phyloP scores from a whole-genome alignment of 306 rosid genomes.

The Acacia melanoxylon region DNA sequence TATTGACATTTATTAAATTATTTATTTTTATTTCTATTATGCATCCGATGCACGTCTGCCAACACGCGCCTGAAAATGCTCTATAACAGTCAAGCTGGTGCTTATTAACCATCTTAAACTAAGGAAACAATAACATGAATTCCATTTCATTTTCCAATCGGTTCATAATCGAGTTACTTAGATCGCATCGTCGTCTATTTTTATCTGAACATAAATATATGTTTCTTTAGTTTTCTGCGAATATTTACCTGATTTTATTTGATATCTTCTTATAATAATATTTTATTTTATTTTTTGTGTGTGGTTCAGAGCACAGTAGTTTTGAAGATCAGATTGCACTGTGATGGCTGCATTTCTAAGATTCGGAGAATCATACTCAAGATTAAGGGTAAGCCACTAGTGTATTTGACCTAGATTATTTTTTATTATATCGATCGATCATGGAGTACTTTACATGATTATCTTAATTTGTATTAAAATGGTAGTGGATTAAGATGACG shows the following conservation, averaged over 20 bases:
- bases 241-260: constrained; percentile 22
- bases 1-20: background rate
- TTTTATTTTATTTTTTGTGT: background rate
- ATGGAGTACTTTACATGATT: background rate
- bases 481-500: constrained; percentile 2
- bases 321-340: constrained; percentile 74
- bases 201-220: background rate
- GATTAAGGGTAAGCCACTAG: constrained; percentile 50
- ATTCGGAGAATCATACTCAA: constrained; percentile 59
- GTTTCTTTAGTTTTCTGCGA: background rate
- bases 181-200: background rate
- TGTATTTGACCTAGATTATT: constrained; percentile 13
- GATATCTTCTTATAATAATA: background rate
- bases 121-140: background rate
- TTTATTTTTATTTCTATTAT: background rate
- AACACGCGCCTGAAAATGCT: background rate
- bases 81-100: background rate
- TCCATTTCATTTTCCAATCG: background rate
- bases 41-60: background rate
- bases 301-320: constrained; percentile 64
- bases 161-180: background rate
- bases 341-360: constrained; percentile 85
- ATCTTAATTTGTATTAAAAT: background rate
- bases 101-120: background rate
- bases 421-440: background rate